These are phyloP conservation scores for Otatea glauca DNA, from an alignment of 176 grass and related monocot species.

Conservation along the genomic window DNA sequence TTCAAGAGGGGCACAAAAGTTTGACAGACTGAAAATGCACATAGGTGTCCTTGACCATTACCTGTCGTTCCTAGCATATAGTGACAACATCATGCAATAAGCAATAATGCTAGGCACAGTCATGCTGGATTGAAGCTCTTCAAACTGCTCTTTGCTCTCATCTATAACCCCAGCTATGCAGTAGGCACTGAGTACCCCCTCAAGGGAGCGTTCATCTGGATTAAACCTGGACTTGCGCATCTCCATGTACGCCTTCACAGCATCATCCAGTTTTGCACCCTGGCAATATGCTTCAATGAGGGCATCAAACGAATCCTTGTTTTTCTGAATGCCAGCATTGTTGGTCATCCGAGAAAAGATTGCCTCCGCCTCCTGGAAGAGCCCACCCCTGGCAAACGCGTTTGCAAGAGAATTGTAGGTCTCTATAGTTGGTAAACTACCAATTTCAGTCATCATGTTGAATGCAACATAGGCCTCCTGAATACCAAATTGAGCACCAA, in stretches of 20 bases:
- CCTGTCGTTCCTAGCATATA: slow-evolving; percentile 93
- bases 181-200: slow-evolving; percentile 83
- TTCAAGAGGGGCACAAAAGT: background rate
- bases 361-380: slow-evolving; percentile 77
- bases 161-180: slow-evolving; percentile 84
- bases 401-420: slow-evolving; percentile 81
- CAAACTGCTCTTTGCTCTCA: slow-evolving; percentile 95
- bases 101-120: slow-evolving; percentile 68
- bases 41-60: slow-evolving; percentile 38
- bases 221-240: slow-evolving; percentile 92
- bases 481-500: slow-evolving; percentile 22
- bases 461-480: slow-evolving; percentile 97
- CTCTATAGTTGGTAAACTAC: slow-evolving; percentile 73
- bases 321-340: slow-evolving; percentile 77
- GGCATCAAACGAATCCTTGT: slow-evolving; percentile 76
- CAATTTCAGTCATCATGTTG: slow-evolving; percentile 93
- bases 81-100: slow-evolving; percentile 87
- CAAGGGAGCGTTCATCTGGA: slow-evolving; percentile 80
- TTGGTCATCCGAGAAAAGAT: slow-evolving; percentile 80
- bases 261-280: slow-evolving; percentile 75
- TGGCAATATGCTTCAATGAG: slow-evolving; percentile 87
- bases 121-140: slow-evolving; percentile 67
- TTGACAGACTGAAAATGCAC: background rate
- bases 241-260: slow-evolving; percentile 81
- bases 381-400: slow-evolving; percentile 78